Conservation (phyloP, 2,329 filamentous ascomycete species). For the Aureobasidium mangrovei region DNA sequence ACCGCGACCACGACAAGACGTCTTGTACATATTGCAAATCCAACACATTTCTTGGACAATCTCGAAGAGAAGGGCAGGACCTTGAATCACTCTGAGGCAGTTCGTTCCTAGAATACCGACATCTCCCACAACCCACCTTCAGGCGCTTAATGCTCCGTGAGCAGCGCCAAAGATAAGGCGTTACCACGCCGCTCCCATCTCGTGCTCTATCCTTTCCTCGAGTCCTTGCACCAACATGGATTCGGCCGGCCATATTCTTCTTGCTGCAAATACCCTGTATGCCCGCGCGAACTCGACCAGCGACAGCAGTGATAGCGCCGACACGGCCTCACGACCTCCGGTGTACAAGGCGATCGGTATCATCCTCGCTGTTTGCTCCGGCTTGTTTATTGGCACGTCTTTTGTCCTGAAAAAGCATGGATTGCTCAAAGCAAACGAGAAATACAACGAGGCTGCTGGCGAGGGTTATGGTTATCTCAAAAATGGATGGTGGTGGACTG, state of each 20-base stretch:
- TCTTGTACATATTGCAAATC: background rate
- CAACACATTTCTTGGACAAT: background rate
- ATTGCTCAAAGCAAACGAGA: constrained; percentile 82
- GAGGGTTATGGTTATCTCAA: constrained; percentile 97
- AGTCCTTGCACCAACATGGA: constrained; percentile 33
- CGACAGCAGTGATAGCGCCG: constrained; percentile 17
- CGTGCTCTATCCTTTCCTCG: background rate
- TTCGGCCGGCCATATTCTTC: constrained; percentile 29
- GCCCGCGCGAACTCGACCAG: constrained; percentile 34
- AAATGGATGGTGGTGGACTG: constrained; percentile 88
- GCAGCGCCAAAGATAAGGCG: constrained; percentile 8
- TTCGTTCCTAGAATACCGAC: background rate
- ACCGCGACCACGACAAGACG: background rate
- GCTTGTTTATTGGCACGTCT: constrained; percentile 85
- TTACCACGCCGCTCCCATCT: background rate
- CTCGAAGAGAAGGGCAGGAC: background rate
- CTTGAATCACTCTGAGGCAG: background rate
- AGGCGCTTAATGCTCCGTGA: constrained; percentile 11
- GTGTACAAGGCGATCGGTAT: constrained; percentile 83
- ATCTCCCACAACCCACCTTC: background rate
- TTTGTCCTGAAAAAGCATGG: constrained; percentile 96
- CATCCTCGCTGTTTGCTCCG: constrained; percentile 73
- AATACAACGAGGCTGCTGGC: constrained; percentile 91
- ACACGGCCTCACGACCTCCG: constrained; percentile 36
- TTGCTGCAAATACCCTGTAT: constrained; percentile 36